These are phyloP conservation scores for Pseudogymnoascus sp. DNA, from an alignment of 2,329 filamentous ascomycete species.

Conservation along the genomic window DNA sequence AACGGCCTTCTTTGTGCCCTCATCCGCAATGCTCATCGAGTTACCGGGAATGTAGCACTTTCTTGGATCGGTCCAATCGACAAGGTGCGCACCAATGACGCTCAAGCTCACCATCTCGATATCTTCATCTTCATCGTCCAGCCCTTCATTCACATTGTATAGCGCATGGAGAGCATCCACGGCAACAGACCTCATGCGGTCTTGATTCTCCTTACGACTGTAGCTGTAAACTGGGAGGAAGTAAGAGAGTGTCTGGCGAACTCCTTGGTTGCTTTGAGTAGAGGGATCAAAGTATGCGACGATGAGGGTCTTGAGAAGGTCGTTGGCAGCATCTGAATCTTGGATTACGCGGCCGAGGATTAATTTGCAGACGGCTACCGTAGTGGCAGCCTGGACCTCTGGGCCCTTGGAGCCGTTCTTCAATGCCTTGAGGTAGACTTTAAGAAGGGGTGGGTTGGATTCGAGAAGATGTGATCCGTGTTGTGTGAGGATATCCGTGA, in stretches of 20 bases:
- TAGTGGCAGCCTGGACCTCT: conserved; percentile 73
- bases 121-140: conserved; percentile 67
- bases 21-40: conserved; percentile 37
- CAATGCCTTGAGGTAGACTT: conserved; percentile 77
- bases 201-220: conserved; percentile 72
- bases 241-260: conserved; percentile 82
- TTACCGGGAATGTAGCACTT: conserved; percentile 55
- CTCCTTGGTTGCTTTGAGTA: conserved; percentile 68
- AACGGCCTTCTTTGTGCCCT: conserved; percentile 54
- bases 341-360: conserved; percentile 73
- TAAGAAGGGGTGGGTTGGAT: conserved; percentile 62
- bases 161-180: conserved; percentile 69
- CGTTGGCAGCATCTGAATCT: conserved; percentile 54
- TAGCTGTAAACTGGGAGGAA: conserved; percentile 94
- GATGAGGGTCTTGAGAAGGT: conserved; percentile 77
- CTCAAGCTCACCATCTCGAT: conserved; percentile 72
- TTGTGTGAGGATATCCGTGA: conserved; percentile 86
- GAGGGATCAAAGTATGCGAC: conserved; percentile 85
- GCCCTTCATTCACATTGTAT: conserved; percentile 61
- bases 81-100: conserved; percentile 71
- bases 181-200: conserved; percentile 67
- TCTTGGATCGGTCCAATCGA: conserved; percentile 92
- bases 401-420: conserved; percentile 61
- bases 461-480: conserved; percentile 73
- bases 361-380: conserved; percentile 75